Base-by-base conservation (phyloP, 257 asterid species). In the Marsdenia floribunda region DNA sequence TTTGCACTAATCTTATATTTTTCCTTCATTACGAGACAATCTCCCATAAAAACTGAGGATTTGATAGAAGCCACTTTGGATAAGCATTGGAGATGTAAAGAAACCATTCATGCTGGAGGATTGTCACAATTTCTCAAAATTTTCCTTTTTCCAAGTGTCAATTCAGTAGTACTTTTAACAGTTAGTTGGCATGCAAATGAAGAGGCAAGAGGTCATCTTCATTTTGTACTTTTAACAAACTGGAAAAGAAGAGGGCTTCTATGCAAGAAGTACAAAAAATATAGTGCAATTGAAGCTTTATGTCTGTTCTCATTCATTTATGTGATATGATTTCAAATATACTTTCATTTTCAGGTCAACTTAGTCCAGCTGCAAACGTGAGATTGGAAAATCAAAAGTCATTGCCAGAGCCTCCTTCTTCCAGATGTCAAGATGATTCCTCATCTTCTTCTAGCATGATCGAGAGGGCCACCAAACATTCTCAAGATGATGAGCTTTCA, bases 381-480 rank as follows among this genome's bases (percentile, higher is more conserved):
- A 82, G 80, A 72, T 71, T 91, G 77, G 91, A 82, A 75, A 89
- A 82, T 68, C 91, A 83, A 70, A 92, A 90, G 83, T 88, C 88
- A 65, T 83, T 95, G 53, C 97, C 96, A 0, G 97, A 89, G 73
- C 97, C 95, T 58, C 88, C 91, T 52, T 82, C 97, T 71, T 87
- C 88, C 19, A 90, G 96, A 86, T 88, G 96, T 83, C 97, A 87
- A 76, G 97, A 86, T 40, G 97, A 87, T 66, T 83, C 97, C n/a
- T 92, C 99, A 2, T 89, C 97, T 68, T 88, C 97, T 55, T 92
- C 97, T 49, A 90, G 92, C 87, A 79, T 94, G 83, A 90, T 87
- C 54, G 91, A 85, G 33, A 85, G 87, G 80, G 87, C 84, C 22
- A 78, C 89, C 70, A 94, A 91, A 63, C 85, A 84, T 80, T 90